Base-by-base conservation (phyloP, 345 rosid genomes). In the Salix arbutifolia region DNA sequence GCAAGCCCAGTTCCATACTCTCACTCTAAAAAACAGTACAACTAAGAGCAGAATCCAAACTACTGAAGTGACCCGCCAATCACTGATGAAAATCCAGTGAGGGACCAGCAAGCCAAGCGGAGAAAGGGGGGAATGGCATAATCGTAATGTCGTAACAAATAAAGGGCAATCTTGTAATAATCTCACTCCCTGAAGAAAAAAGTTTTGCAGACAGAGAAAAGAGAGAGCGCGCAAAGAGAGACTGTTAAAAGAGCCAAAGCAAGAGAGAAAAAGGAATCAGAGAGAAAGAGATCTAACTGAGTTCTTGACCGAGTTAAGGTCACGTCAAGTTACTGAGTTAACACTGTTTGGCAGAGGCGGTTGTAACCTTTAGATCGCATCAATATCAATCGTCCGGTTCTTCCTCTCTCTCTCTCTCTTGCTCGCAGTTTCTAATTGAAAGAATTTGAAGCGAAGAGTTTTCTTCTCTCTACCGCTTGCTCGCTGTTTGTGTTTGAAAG, bases 261-360 rank as follows among this genome's bases (percentile, higher is more conserved):
- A 10, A 76, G 66, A 69, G 82, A 74, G 71, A 72, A 69, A 7
- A 40, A 74, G 77, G 28, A 68, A 68, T 69, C 74, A 60, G 79
- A 70, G 76, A 71, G 77, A 70, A 78, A 69, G 81, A 65, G 83
- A 81, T 82, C 84, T 85, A 83, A 86, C 89, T 85, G 90, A 81
- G 85, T 80, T 78, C 11, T 64, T 64, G 74, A 68, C 61, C 81
- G 85, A 77, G 82, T 79, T 62, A 71, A 77, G 65, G 84, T 83
- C 79, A 60, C 79, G 69, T 61, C 79, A 25, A 5, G 9, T 21
- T 30, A 10, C 31, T 61, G 38, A 60, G 79, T 84, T 84, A 83
- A 73, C 77, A 67, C 74, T 85, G 58, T 35, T 83, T 53, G 21
- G 3, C 37, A 66, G 70, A 48, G 28, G 13, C 67, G 48, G 79